phyloP scores from a whole-genome alignment of 73 alveolate genomes.

The Paramecium bursaria region DNA sequence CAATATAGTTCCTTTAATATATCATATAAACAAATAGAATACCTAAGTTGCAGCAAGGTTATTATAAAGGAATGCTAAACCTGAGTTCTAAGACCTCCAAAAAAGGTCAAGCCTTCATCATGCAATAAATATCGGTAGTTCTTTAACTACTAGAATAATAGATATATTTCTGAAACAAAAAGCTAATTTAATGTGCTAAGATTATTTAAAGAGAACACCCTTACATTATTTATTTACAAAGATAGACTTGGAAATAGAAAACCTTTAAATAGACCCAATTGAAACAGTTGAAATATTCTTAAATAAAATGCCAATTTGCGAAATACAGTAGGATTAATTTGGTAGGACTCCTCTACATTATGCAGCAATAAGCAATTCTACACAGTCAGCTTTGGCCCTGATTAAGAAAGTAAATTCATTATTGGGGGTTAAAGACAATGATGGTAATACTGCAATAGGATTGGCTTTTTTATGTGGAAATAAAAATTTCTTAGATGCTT shows the following conservation, averaged over 20 bases:
- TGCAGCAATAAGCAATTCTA: conserved; percentile 81
- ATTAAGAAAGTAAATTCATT: conserved; percentile 74
- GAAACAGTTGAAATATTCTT: conserved; percentile 76
- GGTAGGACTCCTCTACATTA: conserved; percentile 83
- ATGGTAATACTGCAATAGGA: conserved; percentile 85
- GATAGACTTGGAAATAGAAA: conserved; percentile 60
- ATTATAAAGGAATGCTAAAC: conserved; percentile 60
- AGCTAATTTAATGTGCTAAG: no score
- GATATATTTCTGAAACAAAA: no score
- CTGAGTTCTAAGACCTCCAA: conserved; percentile 8
- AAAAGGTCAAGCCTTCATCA: conserved; percentile 76
- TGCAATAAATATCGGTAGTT: conserved; percentile 75
- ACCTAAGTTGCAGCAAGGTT: conserved; percentile 56
- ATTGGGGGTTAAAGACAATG: conserved; percentile 76
- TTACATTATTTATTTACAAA: conserved; percentile 81
- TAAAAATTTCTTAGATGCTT: conserved; percentile 75
- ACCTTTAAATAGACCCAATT: conserved; percentile 78
- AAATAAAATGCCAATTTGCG: conserved; percentile 54
- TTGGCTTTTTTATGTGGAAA: conserved; percentile 78
- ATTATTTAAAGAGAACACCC: conserved; percentile 76
- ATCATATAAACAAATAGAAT: conserved; percentile 65
- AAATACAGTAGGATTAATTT: conserved; percentile 73
- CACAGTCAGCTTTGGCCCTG: conserved; percentile 73
- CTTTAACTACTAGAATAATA: no score
- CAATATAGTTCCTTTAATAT: conserved; percentile 70